Conservation (phyloP, 2,329 filamentous ascomycete genomes). For the Claviceps purpurea region DNA sequence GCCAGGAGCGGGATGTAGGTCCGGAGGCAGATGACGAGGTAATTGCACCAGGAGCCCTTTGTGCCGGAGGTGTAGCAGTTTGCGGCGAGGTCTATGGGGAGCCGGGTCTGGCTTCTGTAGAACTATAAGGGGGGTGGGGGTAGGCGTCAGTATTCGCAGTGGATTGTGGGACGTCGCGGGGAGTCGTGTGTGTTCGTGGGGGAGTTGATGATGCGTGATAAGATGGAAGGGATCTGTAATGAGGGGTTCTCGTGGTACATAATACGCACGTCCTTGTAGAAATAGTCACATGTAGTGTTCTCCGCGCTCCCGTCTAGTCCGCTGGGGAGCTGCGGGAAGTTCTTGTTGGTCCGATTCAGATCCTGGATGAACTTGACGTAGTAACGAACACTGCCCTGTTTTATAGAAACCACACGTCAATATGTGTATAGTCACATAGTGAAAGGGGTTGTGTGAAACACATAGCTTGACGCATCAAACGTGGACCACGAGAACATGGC, state of each 20-base stretch:
- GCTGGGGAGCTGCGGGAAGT: not conserved
- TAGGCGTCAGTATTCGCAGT: not conserved
- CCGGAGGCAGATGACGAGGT: not conserved
- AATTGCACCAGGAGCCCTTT: not conserved
- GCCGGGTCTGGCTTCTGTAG: not conserved
- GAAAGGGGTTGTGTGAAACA: too few species aligned
- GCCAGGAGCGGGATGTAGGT: not conserved
- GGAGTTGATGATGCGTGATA: not conserved
- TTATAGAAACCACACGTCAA: not conserved
- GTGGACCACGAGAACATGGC: too few species aligned
- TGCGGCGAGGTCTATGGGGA: not conserved
- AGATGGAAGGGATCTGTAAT: too few species aligned
- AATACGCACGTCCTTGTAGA: not conserved
- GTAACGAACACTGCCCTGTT: not conserved
- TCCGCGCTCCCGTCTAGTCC: not conserved
- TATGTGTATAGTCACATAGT: not conserved
- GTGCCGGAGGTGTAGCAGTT: not conserved
- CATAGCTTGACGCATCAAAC: too few species aligned
- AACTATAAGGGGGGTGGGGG: not conserved
- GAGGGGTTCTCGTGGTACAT: too few species aligned
- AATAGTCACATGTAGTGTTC: not conserved
- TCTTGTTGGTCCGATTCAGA: not conserved
- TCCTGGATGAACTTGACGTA: not conserved
- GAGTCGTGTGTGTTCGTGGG: too few species aligned
- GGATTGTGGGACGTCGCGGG: too few species aligned